Evolutionary conservation across 129 eudicot genomes (phyloP).

Genomic region (Apium graveolens): DNA sequence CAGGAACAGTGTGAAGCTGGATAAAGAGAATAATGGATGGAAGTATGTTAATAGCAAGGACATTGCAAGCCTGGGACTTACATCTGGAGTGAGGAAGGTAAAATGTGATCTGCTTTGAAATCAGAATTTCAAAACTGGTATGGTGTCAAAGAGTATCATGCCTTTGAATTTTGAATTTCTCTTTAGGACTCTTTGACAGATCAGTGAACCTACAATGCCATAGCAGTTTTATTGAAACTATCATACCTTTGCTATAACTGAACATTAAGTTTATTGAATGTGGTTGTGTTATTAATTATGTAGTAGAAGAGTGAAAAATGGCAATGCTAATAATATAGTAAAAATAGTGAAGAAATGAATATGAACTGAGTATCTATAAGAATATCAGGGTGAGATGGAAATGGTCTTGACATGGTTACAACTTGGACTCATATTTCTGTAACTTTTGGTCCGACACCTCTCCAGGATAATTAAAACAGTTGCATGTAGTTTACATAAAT

Average conservation of each 20-base stretch:
- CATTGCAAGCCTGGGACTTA: slow-evolving; percentile 4
- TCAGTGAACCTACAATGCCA: not conserved
- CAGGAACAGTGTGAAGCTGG: slow-evolving; percentile 25
- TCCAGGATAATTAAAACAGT: not conserved
- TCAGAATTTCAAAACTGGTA: not conserved
- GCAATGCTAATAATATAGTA: too few species aligned
- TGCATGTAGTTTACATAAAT: not conserved
- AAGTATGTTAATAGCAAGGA: slow-evolving; percentile 23
- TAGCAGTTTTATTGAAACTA: not conserved
- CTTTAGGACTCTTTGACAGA: not conserved
- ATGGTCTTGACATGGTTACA: too few species aligned
- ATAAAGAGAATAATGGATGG: slow-evolving; percentile 25
- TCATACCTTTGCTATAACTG: too few species aligned
- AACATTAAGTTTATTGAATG: too few species aligned
- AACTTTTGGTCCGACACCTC: not conserved
- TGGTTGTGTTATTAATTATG: not conserved
- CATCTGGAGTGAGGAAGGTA: slow-evolving; percentile 17
- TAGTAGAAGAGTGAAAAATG: not conserved
- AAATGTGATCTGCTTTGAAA: not conserved
- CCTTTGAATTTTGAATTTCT: not conserved
- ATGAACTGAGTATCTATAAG: not conserved
- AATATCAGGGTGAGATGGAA: not conserved
- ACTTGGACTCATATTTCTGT: not conserved
- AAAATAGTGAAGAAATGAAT: not conserved
- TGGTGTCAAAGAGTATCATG: not conserved